Evolutionary conservation across 2,329 filamentous ascomycete genomes (phyloP).

Genomic region (Exophiala xenobiotica): DNA sequence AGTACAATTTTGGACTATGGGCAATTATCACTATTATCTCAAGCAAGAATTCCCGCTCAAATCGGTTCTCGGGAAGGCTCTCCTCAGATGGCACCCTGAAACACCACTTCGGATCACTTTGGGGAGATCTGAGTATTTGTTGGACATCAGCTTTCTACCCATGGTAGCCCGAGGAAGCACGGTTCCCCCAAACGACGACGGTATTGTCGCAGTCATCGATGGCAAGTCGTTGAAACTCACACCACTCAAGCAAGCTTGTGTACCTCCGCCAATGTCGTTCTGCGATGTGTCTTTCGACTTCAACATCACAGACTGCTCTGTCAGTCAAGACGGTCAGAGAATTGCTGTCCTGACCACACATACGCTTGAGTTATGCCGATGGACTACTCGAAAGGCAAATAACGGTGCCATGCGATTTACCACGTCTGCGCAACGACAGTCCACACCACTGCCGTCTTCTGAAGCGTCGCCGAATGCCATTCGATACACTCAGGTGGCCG

Average conservation of each 20-base stretch:
- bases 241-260: conserved; percentile 76
- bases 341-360: conserved; percentile 71
- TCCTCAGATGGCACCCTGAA: conserved; percentile 76
- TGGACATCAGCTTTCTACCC: conserved; percentile 20
- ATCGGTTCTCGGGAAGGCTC: conserved; percentile 27
- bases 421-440: conserved; percentile 41
- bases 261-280: conserved; percentile 90
- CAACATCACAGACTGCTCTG: conserved; percentile 70
- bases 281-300: conserved; percentile 66
- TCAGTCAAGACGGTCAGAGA: conserved; percentile 62
- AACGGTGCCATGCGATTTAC: conserved; percentile 49
- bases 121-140: conserved; percentile 41
- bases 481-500: conserved; percentile 45
- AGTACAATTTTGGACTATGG: conserved; percentile 93
- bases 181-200: conserved; percentile 70
- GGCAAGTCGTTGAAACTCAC: conserved; percentile 79
- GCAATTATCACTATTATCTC: conserved; percentile 97
- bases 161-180: conserved; percentile 62
- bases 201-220: conserved; percentile 80
- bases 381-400: conserved; percentile 54
- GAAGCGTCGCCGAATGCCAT: not conserved
- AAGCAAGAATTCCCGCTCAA: conserved; percentile 72
- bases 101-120: conserved; percentile 69
- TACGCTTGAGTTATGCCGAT: conserved; percentile 68
- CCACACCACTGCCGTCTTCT: conserved; percentile 8